These are phyloP conservation scores for Ceratonia siliqua DNA, from an alignment of 306 rosid species.

Conservation along the genomic window DNA sequence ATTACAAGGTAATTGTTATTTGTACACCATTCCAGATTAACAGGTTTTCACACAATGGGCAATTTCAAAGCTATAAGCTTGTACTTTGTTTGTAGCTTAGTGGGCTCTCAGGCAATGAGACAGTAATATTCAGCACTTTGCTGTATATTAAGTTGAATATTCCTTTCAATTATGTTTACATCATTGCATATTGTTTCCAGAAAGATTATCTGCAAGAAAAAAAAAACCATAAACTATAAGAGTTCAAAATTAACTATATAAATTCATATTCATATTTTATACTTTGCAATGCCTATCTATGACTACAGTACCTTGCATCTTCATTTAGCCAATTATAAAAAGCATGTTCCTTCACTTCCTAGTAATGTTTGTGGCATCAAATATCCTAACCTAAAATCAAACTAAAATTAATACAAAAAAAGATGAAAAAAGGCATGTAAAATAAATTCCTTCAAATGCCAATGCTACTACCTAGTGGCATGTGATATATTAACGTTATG, in stretches of 20 bases:
- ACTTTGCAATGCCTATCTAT: constrained; percentile 28
- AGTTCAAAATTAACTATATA: constrained; percentile 9
- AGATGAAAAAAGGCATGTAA: constrained; percentile 26
- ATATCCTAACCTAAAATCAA: constrained; percentile 83
- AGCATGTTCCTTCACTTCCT: constrained; percentile 85
- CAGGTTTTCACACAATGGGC: not conserved
- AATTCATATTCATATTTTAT: not conserved
- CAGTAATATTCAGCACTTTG: constrained; percentile 87
- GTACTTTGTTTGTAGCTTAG: too few species aligned
- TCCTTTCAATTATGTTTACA: constrained; percentile 88
- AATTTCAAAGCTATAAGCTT: too few species aligned
- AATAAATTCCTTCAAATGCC: constrained; percentile 89
- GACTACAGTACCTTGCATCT: constrained; percentile 83
- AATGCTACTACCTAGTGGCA: constrained; percentile 99
- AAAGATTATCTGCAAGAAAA: constrained; percentile 79
- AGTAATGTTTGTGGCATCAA: constrained; percentile 96
- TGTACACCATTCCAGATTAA: not conserved
- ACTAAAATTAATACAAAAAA: constrained; percentile 22
- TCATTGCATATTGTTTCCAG: constrained; percentile 98
- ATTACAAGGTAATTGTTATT: too few species aligned
- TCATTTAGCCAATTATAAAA: constrained; percentile 96
- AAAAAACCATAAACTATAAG: constrained; percentile 26
- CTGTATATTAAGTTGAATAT: constrained; percentile 92
- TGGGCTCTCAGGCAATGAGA: too few species aligned
- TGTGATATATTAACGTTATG: constrained; percentile 91